A percentile compares a stretch with the other conserved stretches of the same genome.
Conservation (phyloP, 2,329 filamentous ascomycete species). For the Nigrospora sphaerica region DNA sequence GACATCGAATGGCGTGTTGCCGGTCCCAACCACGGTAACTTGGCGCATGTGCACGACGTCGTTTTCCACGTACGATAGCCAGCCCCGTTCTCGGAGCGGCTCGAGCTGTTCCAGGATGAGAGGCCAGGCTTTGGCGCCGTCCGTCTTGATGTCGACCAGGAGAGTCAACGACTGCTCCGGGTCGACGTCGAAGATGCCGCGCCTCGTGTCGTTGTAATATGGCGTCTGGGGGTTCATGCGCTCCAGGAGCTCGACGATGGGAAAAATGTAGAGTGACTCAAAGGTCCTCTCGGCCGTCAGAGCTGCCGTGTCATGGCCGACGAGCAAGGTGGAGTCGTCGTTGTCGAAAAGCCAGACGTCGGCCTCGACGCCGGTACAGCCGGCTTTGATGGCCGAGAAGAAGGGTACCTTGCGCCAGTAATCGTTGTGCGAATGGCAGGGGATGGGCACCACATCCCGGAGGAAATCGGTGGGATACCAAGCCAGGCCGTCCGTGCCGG, state of each 20-base stretch:
- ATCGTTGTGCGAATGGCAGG: conserved; percentile 64
- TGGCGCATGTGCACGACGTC: conserved; percentile 43
- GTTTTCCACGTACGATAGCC: conserved; percentile 46
- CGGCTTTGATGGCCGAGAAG: conserved; percentile 51
- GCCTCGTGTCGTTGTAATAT: conserved; percentile 34
- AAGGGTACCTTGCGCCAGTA: conserved; percentile 60
- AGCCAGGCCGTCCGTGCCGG: conserved; percentile 27
- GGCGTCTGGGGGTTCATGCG: conserved; percentile 40
- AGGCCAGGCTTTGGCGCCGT: conserved; percentile 42
- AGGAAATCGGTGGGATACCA: conserved; percentile 46
- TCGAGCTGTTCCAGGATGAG: conserved; percentile 47
- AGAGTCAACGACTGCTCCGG: conserved; percentile 50
- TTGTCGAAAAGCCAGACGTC: conserved; percentile 58
- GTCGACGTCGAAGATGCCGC: conserved; percentile 50
- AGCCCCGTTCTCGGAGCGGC: conserved; percentile 51
- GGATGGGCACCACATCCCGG: conserved; percentile 45
- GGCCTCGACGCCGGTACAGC: conserved; percentile 59
- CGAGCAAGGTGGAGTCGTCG: conserved; percentile 39
- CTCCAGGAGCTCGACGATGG: conserved; percentile 51
- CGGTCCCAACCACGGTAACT: conserved; percentile 63
- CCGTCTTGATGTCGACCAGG: conserved; percentile 63
- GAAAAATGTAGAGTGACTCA: conserved; percentile 55
- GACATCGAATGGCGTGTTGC: conserved; percentile 52
- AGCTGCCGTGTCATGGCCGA: conserved; percentile 54
- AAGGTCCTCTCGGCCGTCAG: conserved; percentile 52